A percentile compares a stretch with the other conserved stretches of the same genome.
phyloP scores from a whole-genome alignment of 2,329 filamentous ascomycete genomes.

The Alternaria triticina region DNA sequence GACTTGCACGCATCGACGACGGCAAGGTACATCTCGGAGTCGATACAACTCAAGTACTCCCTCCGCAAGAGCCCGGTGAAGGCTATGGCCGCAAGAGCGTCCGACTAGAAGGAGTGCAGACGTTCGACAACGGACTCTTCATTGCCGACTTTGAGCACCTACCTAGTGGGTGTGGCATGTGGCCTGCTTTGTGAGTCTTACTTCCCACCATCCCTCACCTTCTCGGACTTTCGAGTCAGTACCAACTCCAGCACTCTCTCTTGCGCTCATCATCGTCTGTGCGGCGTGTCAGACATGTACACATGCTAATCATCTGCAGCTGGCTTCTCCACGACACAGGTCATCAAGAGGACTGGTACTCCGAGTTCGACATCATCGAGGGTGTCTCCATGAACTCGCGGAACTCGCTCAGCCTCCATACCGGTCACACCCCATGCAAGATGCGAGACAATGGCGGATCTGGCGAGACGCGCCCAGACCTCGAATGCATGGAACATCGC shows the following conservation, averaged over 20 bases:
- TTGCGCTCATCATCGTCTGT: neutral
- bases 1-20: constrained; percentile 21
- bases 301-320: constrained; percentile 10
- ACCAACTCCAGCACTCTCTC: neutral
- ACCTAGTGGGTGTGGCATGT: constrained; percentile 37
- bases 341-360: constrained; percentile 51
- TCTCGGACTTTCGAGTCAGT: neutral
- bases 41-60: constrained; percentile 15
- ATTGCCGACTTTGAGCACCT: constrained; percentile 40
- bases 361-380: constrained; percentile 52
- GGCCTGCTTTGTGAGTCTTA: constrained; percentile 39
- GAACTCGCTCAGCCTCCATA: constrained; percentile 31
- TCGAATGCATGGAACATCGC: neutral
- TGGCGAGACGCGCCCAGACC: neutral
- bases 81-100: constrained; percentile 30
- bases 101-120: constrained; percentile 27
- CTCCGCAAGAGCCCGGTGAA: neutral
- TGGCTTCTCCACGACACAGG: constrained; percentile 50
- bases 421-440: constrained; percentile 6
- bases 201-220: neutral
- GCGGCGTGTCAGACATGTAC: neutral
- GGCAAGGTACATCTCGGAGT: constrained; percentile 31
- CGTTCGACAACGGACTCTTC: constrained; percentile 32
- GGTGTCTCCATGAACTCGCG: constrained; percentile 44
- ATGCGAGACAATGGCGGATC: constrained; percentile 7